Conservation (phyloP, 1,284 basidiomycete species). For the Naganishia sp. region DNA sequence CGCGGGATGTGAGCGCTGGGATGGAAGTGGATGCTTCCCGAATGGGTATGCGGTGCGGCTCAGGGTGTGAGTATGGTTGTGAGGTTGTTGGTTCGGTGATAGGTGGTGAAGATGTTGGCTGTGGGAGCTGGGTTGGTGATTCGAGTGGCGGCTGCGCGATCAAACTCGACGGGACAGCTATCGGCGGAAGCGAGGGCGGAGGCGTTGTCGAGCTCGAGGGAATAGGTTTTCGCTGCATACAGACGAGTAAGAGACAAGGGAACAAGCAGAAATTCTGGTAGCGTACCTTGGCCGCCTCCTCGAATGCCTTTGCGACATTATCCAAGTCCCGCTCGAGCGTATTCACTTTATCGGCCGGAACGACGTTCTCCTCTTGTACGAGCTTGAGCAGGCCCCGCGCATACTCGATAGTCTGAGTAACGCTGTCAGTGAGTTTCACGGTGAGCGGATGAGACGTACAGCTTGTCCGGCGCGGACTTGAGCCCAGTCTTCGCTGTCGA, state of each 20-base stretch:
- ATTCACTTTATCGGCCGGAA: conserved; percentile 26
- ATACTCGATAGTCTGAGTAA: conserved; percentile 44
- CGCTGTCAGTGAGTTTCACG: not conserved
- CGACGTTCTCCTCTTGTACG: conserved; percentile 43
- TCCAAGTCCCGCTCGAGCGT: conserved; percentile 24
- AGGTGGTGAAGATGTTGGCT: not conserved
- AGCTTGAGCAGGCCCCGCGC: conserved; percentile 43
- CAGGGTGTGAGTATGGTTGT: not conserved
- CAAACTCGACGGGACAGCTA: conserved; percentile 11
- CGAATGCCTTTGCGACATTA: conserved; percentile 27
- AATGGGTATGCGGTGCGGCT: conserved; percentile 1
- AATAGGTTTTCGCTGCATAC: conserved; percentile 12
- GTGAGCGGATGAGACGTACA: conserved; percentile 23
- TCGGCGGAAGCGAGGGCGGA: conserved; percentile 19
- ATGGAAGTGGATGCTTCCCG: conserved; percentile 25
- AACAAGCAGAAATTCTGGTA: too few species aligned
- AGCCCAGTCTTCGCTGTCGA: conserved; percentile 36
- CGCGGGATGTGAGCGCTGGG: conserved; percentile 12
- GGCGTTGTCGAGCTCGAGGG: conserved; percentile 17
- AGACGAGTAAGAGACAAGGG: not conserved
- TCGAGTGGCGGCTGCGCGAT: not conserved
- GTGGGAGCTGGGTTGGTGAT: not conserved
- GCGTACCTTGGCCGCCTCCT: conserved; percentile 12
- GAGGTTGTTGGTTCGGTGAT: not conserved
- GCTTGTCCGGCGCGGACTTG: conserved; percentile 49